These are phyloP conservation scores for Boechera retrofracta DNA, from an alignment of 345 rosid genomes.

Conservation along the genomic window DNA sequence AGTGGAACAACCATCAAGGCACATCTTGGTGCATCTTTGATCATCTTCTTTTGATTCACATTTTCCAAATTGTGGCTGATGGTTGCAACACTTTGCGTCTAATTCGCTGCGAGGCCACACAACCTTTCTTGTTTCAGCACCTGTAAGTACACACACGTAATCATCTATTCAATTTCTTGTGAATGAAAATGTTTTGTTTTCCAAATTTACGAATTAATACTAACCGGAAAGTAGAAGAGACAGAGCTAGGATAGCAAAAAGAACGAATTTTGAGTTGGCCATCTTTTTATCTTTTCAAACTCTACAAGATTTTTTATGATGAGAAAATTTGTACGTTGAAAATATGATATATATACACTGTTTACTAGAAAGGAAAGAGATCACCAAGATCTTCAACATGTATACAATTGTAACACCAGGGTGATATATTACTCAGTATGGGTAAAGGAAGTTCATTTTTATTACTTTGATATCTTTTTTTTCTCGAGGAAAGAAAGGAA, in stretches of 20 bases:
- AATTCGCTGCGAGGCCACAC: background rate
- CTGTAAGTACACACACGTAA: slow-evolving; percentile 8
- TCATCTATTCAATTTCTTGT: background rate
- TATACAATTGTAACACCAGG: background rate
- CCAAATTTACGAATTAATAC: background rate
- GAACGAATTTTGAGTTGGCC: slow-evolving; percentile 27
- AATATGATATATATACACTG: slow-evolving; percentile 1
- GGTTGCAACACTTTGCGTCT: background rate
- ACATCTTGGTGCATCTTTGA: background rate
- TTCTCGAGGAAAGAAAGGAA: background rate
- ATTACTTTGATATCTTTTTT: background rate
- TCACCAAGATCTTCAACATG: background rate
- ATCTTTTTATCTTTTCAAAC: background rate
- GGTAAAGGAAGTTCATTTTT: background rate
- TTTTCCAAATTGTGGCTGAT: background rate
- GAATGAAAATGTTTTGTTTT: background rate
- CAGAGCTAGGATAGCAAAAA: slow-evolving; percentile 33
- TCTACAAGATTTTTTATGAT: background rate
- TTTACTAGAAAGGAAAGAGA: background rate
- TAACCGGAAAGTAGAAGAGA: slow-evolving; percentile 33
- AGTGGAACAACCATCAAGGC: slow-evolving; percentile 5
- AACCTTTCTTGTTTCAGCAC: slow-evolving; percentile 23
- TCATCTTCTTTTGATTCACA: slow-evolving; percentile 24
- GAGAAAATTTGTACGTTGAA: background rate
- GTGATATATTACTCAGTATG: background rate